These are phyloP conservation scores for Baorangia bicolor DNA, from an alignment of 768 basidiomycete genomes.

Conservation along the genomic window DNA sequence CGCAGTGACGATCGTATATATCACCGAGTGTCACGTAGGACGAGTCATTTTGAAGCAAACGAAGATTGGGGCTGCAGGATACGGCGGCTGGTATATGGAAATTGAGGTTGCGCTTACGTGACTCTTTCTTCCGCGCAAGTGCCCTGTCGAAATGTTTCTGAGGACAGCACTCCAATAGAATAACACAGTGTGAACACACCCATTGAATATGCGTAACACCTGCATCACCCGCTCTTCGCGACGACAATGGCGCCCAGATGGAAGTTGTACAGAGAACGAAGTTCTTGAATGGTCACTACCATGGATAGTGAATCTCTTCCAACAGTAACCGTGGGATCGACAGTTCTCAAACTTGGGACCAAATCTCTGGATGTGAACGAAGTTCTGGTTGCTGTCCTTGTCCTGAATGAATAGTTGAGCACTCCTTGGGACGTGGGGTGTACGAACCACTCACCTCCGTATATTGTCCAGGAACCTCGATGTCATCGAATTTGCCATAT, in stretches of 20 bases:
- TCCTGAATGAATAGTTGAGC: constrained; percentile 54
- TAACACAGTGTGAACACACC: constrained; percentile 44
- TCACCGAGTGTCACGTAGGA: constrained; percentile 91
- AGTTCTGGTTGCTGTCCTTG: constrained; percentile 90
- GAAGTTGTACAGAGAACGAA: constrained; percentile 89
- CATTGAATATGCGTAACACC: constrained; percentile 91
- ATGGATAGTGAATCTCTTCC: constrained; percentile 87
- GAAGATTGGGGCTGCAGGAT: constrained; percentile 77
- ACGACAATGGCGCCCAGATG: constrained; percentile 79
- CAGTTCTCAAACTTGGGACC: constrained; percentile 88
- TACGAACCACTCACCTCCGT: constrained; percentile 64
- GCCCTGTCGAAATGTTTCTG: constrained; percentile 49
- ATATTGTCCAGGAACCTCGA: constrained; percentile 99
- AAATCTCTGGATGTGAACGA: constrained; percentile 89
- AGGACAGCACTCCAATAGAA: neutral
- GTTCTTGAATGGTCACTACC: constrained; percentile 89
- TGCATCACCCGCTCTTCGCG: constrained; percentile 93
- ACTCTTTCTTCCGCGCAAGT: constrained; percentile 85
- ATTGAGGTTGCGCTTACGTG: constrained; percentile 82
- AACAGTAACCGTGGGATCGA: constrained; percentile 81
- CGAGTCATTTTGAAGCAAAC: constrained; percentile 87
- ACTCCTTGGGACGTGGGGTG: neutral
- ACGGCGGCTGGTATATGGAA: constrained; percentile 92
- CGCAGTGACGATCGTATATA: constrained; percentile 89
- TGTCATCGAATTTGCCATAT: constrained; percentile 94